Conservation (phyloP, 2,329 filamentous ascomycete genomes). For the Botrytis porri region DNA sequence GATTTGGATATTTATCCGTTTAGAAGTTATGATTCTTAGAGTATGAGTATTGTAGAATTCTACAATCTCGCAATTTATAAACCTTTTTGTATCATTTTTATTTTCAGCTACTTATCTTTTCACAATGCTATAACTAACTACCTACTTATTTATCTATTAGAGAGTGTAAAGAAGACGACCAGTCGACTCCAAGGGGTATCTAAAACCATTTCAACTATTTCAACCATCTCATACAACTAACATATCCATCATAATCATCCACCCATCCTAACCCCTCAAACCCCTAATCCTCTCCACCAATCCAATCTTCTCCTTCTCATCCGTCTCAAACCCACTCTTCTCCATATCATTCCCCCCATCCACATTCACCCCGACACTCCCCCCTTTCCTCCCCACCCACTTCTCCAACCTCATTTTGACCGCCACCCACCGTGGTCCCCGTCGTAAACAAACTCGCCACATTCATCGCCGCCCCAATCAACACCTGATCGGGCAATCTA, state of each 20-base stretch:
- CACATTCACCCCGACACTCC: background rate
- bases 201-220: background rate
- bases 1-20: background rate
- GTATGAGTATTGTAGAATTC: fast-evolving
- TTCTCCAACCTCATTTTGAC: background rate
- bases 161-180: conserved; percentile 2
- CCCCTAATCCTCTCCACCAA: conserved; percentile 2
- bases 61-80: background rate
- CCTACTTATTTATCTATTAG: background rate
- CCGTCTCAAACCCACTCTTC: background rate
- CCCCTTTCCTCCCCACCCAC: background rate
- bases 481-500: conserved; percentile 1
- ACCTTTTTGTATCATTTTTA: background rate
- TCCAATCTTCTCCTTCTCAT: background rate
- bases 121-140: background rate
- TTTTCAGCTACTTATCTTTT: background rate
- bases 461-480: background rate
- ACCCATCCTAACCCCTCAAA: background rate
- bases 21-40: background rate
- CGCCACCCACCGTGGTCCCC: background rate
- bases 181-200: conserved; percentile 9
- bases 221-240: background rate
- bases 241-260: too few relatives aligned
- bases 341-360: background rate
- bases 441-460: background rate